These are phyloP conservation scores for Juncus inflexus DNA, from an alignment of 176 grass and related monocot species.

Conservation along the genomic window DNA sequence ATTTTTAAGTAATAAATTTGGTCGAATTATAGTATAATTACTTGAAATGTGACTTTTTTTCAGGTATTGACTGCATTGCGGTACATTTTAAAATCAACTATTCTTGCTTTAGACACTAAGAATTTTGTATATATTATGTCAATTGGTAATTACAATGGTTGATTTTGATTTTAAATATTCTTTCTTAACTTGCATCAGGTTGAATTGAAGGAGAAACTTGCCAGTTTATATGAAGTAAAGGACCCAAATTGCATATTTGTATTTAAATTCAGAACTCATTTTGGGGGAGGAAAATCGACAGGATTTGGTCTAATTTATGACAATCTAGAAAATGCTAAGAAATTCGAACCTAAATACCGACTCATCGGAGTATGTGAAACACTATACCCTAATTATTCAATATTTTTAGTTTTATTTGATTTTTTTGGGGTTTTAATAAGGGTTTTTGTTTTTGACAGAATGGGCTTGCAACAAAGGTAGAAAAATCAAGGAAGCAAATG, in stretches of 20 bases:
- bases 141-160: neutral
- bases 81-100: neutral
- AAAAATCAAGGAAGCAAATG: constrained; percentile 93
- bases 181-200: constrained; percentile 29
- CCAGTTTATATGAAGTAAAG: constrained; percentile 64
- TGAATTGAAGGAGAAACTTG: constrained; percentile 73
- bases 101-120: neutral
- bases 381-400: no score
- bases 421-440: no score
- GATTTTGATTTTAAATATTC: neutral
- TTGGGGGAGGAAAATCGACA: constrained; percentile 89
- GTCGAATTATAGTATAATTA: no score
- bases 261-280: constrained; percentile 96
- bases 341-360: constrained; percentile 90
- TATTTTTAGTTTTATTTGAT: no score
- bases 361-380: constrained; percentile 70
- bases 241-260: constrained; percentile 92
- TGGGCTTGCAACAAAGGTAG: constrained; percentile 88
- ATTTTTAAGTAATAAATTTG: no score
- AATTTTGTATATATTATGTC: no score
- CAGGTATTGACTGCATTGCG: no score
- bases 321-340: constrained; percentile 71
- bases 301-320: constrained; percentile 96
- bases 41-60: no score
- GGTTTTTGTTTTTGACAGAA: constrained; percentile 36